phyloP scores from a whole-genome alignment of 345 rosid species.

The Luvunga scandens region DNA sequence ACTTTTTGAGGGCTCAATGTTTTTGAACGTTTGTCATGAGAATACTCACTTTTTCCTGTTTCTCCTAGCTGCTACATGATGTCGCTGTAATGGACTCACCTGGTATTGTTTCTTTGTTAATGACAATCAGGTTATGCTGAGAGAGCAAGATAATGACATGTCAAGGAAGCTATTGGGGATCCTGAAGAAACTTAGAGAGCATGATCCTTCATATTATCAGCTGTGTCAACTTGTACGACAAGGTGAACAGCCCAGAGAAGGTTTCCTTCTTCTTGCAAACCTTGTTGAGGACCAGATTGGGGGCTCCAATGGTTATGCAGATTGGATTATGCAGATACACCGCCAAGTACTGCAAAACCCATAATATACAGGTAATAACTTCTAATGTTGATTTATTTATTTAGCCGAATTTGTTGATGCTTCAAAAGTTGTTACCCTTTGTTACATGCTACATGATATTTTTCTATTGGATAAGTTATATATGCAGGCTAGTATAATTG shows the following conservation, averaged over 20 bases:
- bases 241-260: slow-evolving; percentile 99
- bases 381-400: not conserved
- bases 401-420: not conserved
- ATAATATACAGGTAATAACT: slow-evolving; percentile 37
- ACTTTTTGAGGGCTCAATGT: not conserved
- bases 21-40: not conserved
- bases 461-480: not conserved
- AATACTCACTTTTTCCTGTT: not conserved
- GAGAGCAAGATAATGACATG: slow-evolving; percentile 69
- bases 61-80: not conserved
- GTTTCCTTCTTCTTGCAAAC: slow-evolving; percentile 68
- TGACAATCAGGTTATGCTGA: slow-evolving; percentile 58
- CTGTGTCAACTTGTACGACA: slow-evolving; percentile 78
- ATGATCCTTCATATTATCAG: slow-evolving; percentile 71
- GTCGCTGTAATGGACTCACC: slow-evolving; percentile 2
- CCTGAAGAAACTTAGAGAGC: slow-evolving; percentile 66
- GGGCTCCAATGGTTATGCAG: slow-evolving; percentile 70
- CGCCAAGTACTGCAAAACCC: slow-evolving; percentile 87
- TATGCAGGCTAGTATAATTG: not conserved
- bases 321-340: slow-evolving; percentile 84
- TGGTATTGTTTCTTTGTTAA: not conserved
- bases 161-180: slow-evolving; percentile 70
- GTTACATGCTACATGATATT: not conserved
- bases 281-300: slow-evolving; percentile 84
- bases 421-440: not conserved